Percentiles rank a stretch among this genome's conserved stretches.
Conservation (phyloP, 768 basidiomycete species). For the Tylopilus vinaceipallidus region DNA sequence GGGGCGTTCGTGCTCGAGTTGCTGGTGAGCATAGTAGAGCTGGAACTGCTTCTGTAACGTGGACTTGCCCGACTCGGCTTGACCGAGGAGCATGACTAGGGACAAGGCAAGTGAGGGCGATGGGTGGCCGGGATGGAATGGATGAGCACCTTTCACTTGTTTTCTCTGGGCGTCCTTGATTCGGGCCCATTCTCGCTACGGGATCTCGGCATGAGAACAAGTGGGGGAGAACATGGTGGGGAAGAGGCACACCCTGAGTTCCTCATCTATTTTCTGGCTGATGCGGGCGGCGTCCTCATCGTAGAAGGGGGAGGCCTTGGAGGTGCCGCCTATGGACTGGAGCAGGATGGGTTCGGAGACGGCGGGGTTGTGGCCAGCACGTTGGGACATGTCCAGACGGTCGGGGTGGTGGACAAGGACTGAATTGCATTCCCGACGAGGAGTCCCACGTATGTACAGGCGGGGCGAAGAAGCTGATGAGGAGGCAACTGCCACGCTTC, state of each 20-base stretch:
- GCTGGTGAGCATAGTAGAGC: slow-evolving; percentile 69
- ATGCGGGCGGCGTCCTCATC: slow-evolving; percentile 45
- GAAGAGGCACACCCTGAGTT: slow-evolving; percentile 43
- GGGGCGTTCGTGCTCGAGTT: slow-evolving; percentile 67
- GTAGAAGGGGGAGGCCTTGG: slow-evolving; percentile 34
- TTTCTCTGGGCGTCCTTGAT: slow-evolving; percentile 44
- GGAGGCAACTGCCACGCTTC: slow-evolving; percentile 14
- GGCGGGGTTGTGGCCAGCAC: slow-evolving; percentile 29
- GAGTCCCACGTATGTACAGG: slow-evolving; percentile 38
- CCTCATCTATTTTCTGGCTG: slow-evolving; percentile 56
- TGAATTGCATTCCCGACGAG: slow-evolving; percentile 30
- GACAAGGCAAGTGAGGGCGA: slow-evolving; percentile 4
- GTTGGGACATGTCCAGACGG: slow-evolving; percentile 26
- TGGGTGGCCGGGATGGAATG: not conserved
- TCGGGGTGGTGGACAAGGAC: slow-evolving; percentile 22
- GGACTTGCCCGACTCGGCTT: slow-evolving; percentile 81
- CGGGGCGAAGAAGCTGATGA: slow-evolving; percentile 36
- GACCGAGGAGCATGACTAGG: slow-evolving; percentile 71
- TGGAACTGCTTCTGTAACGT: slow-evolving; percentile 86
- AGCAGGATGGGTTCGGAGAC: slow-evolving; percentile 31
- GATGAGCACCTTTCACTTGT: slow-evolving; percentile 53
- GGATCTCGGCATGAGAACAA: slow-evolving; percentile 6
- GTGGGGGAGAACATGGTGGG: not conserved
- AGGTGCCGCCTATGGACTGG: slow-evolving; percentile 30
- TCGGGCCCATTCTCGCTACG: slow-evolving; percentile 48